phyloP scores from a whole-genome alignment of 495 filamentous ascomycete species.

The Xylaria longipes region DNA sequence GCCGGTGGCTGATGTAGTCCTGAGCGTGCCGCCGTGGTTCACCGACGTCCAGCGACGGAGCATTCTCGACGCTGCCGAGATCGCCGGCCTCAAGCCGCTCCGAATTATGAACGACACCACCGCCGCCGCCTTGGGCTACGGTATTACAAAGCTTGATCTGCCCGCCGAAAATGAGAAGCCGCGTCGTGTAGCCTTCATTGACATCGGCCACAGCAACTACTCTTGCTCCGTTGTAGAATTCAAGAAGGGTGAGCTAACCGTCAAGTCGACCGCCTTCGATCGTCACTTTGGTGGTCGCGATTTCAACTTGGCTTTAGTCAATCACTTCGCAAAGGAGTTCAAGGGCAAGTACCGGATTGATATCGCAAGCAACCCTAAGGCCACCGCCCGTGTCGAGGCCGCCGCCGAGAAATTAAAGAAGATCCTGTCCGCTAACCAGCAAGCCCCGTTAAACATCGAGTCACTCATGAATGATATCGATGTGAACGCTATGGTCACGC shows the following conservation, averaged over 20 bases:
- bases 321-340: slow-evolving; percentile 95
- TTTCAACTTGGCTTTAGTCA: slow-evolving; percentile 92
- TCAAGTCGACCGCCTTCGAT: slow-evolving; percentile 92
- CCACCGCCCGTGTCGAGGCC: slow-evolving; percentile 80
- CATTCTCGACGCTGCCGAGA: slow-evolving; percentile 91
- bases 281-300: slow-evolving; percentile 97
- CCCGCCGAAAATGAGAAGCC: slow-evolving; percentile 91
- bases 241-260: slow-evolving; percentile 93
- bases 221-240: slow-evolving; percentile 94
- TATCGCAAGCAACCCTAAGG: slow-evolving; percentile 88
- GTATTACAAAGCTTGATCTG: slow-evolving; percentile 96
- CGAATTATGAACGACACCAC: slow-evolving; percentile 98
- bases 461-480: slow-evolving; percentile 98
- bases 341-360: slow-evolving; percentile 91
- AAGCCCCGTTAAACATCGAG: slow-evolving; percentile 96
- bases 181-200: slow-evolving; percentile 87
- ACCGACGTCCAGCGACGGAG: slow-evolving; percentile 90
- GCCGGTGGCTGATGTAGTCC: slow-evolving; percentile 91
- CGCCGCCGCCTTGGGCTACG: slow-evolving; percentile 92
- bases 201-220: slow-evolving; percentile 97
- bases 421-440: slow-evolving; percentile 93
- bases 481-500: slow-evolving; percentile 85
- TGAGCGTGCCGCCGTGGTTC: slow-evolving; percentile 97
- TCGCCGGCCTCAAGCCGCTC: slow-evolving; percentile 90
- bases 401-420: slow-evolving; percentile 99